Base-by-base conservation (phyloP, 345 rosid genomes). In the Salix suchowensis region DNA sequence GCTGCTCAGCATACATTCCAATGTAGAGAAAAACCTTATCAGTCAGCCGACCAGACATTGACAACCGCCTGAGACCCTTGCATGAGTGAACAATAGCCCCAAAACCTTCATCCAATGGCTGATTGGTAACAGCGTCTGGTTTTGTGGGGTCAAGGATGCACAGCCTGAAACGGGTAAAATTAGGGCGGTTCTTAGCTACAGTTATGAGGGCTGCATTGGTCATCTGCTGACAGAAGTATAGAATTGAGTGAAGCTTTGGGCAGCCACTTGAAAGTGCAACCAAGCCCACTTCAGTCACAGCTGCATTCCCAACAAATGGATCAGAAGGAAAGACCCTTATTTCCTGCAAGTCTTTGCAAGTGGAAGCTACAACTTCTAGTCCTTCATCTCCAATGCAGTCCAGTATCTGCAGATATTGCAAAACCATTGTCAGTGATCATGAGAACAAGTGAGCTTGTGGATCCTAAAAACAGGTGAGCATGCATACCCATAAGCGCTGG, bases 141-240 rank as follows among this genome's bases (percentile, higher is more conserved):
- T 87, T 92, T 72, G 9, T 69, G 26, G 94, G 97, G 76, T 93
- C 94, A 1, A 96, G 90, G 71, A 87, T 89, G 87, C 92, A 88
- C 78, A 96, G 80, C 78, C 99, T 85, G 86, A 96, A 96, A 73
- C 94, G 84, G 68, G 82, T 89, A 67, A 96, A 96, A 84, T 93
- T 90, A 4, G 91, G 92, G 78, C 93, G 86, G 88, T 93, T 92
- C 84, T 85, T 90, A 12, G 98, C 96, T 34, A 92, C 92, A 7
- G 94, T 87, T 23, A 86, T 90, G 62, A 96, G 95, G 36, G 99
- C 99, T 14, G 88, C 92, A 76, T 96, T 96, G 19, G 98, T 93
- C 98, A 96, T 96, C 83, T 92, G 99, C 85, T 89, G 83, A 84
- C 99, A 96, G 86, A 96, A 96, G 83, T 96, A 96, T 2, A 96